These are phyloP conservation scores for Brassica carinata DNA, from an alignment of 345 rosid genomes.

Conservation along the genomic window DNA sequence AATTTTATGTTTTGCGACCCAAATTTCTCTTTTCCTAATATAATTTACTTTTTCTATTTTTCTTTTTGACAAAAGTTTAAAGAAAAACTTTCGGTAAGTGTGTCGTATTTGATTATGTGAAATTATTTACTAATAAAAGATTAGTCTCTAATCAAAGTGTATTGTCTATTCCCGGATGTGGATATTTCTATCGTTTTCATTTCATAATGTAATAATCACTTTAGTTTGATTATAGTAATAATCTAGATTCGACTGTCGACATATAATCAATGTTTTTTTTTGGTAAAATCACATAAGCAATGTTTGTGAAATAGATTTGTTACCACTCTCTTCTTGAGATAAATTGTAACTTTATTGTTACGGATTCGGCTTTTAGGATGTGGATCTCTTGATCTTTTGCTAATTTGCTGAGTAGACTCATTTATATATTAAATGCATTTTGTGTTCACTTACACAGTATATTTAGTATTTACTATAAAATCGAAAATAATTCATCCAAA, in stretches of 20 bases:
- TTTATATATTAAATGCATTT: neutral
- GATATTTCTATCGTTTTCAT: conserved; percentile 31
- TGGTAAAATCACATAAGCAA: neutral
- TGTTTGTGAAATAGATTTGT: conserved; percentile 10
- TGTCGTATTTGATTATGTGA: conserved; percentile 10
- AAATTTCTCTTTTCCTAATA: neutral
- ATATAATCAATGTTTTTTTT: neutral
- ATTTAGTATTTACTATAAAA: neutral
- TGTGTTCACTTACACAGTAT: neutral
- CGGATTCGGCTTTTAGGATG: neutral
- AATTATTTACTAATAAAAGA: neutral
- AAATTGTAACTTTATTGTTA: neutral
- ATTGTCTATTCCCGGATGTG: conserved; percentile 8
- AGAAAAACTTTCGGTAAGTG: conserved; percentile 15
- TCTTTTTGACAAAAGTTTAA: conserved; percentile 5
- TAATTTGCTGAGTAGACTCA: neutral
- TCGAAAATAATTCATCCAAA: neutral
- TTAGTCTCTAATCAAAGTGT: conserved; percentile 13
- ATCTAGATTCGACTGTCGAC: conserved; percentile 22
- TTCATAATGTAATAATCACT: conserved; percentile 15
- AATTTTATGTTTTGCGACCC: too few relatives aligned
- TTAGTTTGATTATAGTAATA: conserved; percentile 6
- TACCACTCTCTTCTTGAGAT: neutral
- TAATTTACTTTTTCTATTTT: neutral
- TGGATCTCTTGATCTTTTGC: neutral